A percentile compares a stretch with the other conserved stretches of the same genome.
These are phyloP conservation scores for Jacaranda copaia DNA, from an alignment of 257 asterid species.

Conservation along the genomic window DNA sequence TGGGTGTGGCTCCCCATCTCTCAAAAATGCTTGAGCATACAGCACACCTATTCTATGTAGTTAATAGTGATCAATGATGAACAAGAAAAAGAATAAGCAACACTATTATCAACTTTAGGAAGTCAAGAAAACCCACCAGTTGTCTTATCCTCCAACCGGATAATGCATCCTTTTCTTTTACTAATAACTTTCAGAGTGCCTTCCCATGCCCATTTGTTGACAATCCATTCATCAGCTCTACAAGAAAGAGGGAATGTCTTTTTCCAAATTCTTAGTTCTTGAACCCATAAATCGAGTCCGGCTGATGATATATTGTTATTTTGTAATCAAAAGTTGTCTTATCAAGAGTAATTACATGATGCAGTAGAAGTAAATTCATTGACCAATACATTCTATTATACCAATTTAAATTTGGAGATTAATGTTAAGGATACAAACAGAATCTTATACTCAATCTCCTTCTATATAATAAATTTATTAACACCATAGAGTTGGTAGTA, in stretches of 20 bases:
- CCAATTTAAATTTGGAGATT: too few species aligned
- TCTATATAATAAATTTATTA: constrained; percentile 2
- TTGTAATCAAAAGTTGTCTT: neutral
- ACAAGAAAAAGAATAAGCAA: constrained; percentile 11
- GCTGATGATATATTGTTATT: constrained; percentile 1
- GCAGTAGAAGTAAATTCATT: too few species aligned
- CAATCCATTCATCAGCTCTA: constrained; percentile 99
- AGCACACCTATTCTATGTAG: constrained; percentile 69
- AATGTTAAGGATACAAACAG: too few species aligned
- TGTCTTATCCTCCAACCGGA: constrained; percentile 85
- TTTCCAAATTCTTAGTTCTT: neutral
- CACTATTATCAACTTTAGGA: neutral
- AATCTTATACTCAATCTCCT: too few species aligned
- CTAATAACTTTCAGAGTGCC: constrained; percentile 85
- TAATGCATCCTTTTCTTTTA: constrained; percentile 94
- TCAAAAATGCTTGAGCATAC: constrained; percentile 95
- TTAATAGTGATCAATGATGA: constrained; percentile 9
- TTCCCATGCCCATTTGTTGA: constrained; percentile 99
- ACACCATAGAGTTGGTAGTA: neutral
- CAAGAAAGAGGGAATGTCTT: constrained; percentile 31
- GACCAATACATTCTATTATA: too few species aligned
- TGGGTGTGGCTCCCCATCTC: constrained; percentile 98
- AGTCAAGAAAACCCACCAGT: constrained; percentile 59
- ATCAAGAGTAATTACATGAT: constrained; percentile 7
- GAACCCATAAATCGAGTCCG: constrained; percentile 17